These are phyloP conservation scores for Plantago elongata DNA, from an alignment of 257 asterid species.

Conservation along the genomic window DNA sequence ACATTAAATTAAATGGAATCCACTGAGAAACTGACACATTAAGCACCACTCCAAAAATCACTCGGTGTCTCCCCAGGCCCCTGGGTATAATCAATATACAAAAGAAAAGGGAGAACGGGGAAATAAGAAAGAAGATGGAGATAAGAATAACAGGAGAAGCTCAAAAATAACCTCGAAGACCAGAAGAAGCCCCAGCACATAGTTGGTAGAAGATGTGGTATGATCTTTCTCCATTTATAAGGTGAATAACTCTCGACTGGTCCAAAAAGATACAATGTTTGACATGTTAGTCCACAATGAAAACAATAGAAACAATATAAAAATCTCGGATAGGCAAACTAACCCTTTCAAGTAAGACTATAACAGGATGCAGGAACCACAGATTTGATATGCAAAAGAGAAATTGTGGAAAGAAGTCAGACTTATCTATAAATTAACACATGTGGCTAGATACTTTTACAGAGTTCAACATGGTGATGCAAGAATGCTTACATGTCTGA, in stretches of 20 bases:
- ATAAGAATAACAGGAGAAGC: slow-evolving; percentile 8
- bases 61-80: neutral
- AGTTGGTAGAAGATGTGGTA: slow-evolving; percentile 93
- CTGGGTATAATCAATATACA: neutral
- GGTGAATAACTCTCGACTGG: slow-evolving; percentile 91
- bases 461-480: slow-evolving; percentile 17
- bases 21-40: no score
- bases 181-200: slow-evolving; percentile 84
- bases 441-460: slow-evolving; percentile 14
- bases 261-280: slow-evolving; percentile 26
- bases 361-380: slow-evolving; percentile 27
- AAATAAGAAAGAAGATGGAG: neutral
- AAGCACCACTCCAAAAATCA: no score
- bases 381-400: slow-evolving; percentile 30
- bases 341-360: slow-evolving; percentile 96
- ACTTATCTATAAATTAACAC: slow-evolving; percentile 16
- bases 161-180: slow-evolving; percentile 59
- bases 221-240: slow-evolving; percentile 75
- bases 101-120: neutral
- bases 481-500: slow-evolving; percentile 69
- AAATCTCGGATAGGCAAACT: slow-evolving; percentile 21
- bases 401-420: slow-evolving; percentile 37
- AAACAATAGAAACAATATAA: slow-evolving; percentile 20
- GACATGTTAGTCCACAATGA: slow-evolving; percentile 28
- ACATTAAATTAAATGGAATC: neutral